Evolutionary conservation across 2,329 filamentous ascomycete species (phyloP), one percentile per base, ranked within the genome.

Genomic region (Ophiobolus disseminans): DNA sequence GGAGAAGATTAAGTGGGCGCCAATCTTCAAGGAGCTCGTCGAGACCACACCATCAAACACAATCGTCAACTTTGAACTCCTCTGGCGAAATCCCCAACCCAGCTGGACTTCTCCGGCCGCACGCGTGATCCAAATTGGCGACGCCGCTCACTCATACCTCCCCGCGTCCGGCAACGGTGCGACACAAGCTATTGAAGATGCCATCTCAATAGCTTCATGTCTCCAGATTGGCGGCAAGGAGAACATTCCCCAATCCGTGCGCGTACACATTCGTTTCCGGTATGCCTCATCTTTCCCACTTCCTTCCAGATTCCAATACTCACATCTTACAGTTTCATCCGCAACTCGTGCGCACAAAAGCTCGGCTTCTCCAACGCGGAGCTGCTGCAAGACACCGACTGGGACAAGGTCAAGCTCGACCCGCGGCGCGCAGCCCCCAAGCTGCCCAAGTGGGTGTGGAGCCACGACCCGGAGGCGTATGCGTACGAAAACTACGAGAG

Each of bases 301-400:
- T 13, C 9, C 16, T 7, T 28, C 2, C 6, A 19, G 16, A 21
- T 34, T 30, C 34, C 16, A 45, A 30, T 39, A 25, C 48, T 50
- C 42, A 50, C 19, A 21, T 9, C 20, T 11, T 3, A 23, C 19
- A 75, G 76, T 22, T 80, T 78, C 65, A 73, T 75, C 50, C 75
- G 77, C 40, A 78, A 76, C 39, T 71, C 74, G 5, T 80, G 78
- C 65, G 75, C 76, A 2, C 78, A 80, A 47, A 79, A 80, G 47
- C 72, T 79, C 26, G 74, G 75, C 32, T 78, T 78, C 66, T 72
- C 73, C 53, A 77, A 79, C 60, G 66, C 76, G 20, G 75, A 78
- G 60, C 71, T 78, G 7, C 69, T 78, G 1, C 76, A 79, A 59
- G 73, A 77, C 46, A 79, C 76, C 9, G 74, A 79, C 57, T 79